A percentile compares a stretch with the other conserved stretches of the same genome.
Conservation (phyloP, 2,329 filamentous ascomycete species). For the Diaporthe destruens region DNA sequence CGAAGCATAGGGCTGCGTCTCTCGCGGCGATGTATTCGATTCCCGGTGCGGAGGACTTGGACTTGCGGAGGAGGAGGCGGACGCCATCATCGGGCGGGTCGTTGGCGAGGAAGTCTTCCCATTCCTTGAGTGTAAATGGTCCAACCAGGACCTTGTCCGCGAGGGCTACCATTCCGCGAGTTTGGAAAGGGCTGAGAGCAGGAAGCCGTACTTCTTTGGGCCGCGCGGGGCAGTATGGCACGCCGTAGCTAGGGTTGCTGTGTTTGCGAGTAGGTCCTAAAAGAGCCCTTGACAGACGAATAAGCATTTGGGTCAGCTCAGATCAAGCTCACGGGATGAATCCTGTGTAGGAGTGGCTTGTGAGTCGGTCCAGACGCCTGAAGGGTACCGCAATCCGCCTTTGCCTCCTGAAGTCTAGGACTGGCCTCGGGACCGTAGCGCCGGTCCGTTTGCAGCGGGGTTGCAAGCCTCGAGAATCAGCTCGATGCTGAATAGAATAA, state of each 20-base stretch:
- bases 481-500: not conserved
- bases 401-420: not conserved
- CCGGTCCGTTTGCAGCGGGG: not conserved
- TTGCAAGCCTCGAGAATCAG: not conserved
- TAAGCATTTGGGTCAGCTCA: not conserved
- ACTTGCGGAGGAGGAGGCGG: constrained; percentile 26
- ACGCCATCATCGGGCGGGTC: constrained; percentile 17
- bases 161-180: constrained; percentile 2
- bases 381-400: not conserved
- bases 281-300: not conserved
- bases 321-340: not conserved
- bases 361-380: not conserved
- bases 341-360: too few species aligned
- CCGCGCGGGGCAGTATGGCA: not conserved
- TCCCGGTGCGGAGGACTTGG: constrained; percentile 11
- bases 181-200: too few species aligned
- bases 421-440: not conserved
- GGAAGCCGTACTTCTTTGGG: not conserved
- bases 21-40: constrained; percentile 17
- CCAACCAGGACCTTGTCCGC: constrained; percentile 7
- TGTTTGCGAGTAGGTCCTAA: too few species aligned
- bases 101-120: constrained; percentile 9
- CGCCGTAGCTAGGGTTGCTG: not conserved
- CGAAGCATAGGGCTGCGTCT: constrained; percentile 23
- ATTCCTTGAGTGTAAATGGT: constrained; percentile 14